Conservation (phyloP, 169 alveolate genomes). For the Plasmodium vivax region DNA sequence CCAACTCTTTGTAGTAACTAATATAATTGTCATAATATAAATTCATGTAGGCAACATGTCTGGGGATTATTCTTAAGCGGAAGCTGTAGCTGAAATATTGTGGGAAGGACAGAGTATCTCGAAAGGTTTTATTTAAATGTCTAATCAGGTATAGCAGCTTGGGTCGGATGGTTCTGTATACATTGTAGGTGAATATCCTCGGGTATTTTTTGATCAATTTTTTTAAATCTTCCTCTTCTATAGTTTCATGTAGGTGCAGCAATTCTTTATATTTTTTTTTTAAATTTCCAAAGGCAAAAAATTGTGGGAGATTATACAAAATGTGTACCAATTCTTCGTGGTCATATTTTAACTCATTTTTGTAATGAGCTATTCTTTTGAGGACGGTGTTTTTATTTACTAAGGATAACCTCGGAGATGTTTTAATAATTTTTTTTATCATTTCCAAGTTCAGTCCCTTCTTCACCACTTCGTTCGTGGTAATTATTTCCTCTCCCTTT, state of each 20-base stretch:
- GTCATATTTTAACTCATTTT: conserved; percentile 34
- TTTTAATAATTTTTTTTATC: conserved; percentile 56
- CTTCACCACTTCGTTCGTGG: conserved; percentile 17
- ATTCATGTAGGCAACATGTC: conserved; percentile 84
- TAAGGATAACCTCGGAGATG: conserved; percentile 69
- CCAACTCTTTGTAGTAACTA: conserved; percentile 48
- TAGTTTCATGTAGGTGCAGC: conserved; percentile 45
- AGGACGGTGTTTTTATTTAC: conserved; percentile 43
- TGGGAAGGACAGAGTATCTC: conserved; percentile 78
- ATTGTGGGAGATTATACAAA: conserved; percentile 60
- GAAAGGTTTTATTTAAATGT: conserved; percentile 73
- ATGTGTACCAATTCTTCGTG: conserved; percentile 48
- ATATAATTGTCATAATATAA: conserved; percentile 76
- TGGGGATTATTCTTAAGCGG: conserved; percentile 83
- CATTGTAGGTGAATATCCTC: conserved; percentile 77
- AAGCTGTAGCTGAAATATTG: conserved; percentile 80
- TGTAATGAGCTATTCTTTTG: conserved; percentile 64
- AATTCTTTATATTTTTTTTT: conserved; percentile 69
- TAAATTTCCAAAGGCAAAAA: conserved; percentile 72
- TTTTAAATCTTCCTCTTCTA: conserved; percentile 75
- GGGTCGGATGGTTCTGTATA: conserved; percentile 81
- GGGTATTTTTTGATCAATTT: conserved; percentile 77
- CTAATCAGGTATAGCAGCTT: conserved; percentile 78
- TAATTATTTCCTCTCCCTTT: conserved; percentile 21
- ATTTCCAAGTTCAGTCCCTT: conserved; percentile 54